A percentile compares a stretch with the other conserved stretches of the same genome.
Conservation (phyloP, 2,329 filamentous ascomycete genomes). For the Aspergillus amoenus region DNA sequence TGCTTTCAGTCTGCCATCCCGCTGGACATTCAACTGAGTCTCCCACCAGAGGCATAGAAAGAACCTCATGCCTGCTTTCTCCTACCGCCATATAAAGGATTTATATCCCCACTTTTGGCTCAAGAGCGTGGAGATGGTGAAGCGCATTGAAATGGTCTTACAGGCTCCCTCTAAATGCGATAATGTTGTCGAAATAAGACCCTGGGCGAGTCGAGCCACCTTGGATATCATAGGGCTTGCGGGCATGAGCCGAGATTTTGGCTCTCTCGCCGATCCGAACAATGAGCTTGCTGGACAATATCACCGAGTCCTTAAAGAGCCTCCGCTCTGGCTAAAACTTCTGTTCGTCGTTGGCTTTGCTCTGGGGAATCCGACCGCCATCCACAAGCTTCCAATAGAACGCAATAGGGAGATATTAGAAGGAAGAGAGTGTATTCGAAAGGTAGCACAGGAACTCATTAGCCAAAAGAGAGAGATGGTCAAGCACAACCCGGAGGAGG, state of each 20-base stretch:
- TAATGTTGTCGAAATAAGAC: conserved; percentile 56
- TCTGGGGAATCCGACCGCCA: conserved; percentile 63
- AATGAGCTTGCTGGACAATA: conserved; percentile 54
- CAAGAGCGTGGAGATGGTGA: conserved; percentile 68
- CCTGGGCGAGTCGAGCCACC: conserved; percentile 67
- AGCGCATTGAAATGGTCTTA: conserved; percentile 55
- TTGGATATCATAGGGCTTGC: conserved; percentile 75
- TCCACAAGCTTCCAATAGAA: conserved; percentile 65
- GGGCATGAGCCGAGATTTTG: conserved; percentile 70
- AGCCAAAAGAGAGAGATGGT: conserved; percentile 64
- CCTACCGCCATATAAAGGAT: conserved; percentile 81
- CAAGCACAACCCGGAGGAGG: conserved; percentile 17
- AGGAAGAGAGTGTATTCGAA: conserved; percentile 61
- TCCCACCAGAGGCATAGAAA: conserved; percentile 60
- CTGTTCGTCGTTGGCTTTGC: conserved; percentile 57
- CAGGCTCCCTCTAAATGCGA: conserved; percentile 35
- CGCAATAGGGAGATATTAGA: conserved; percentile 65
- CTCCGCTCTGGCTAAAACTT: conserved; percentile 34
- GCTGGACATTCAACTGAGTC: conserved; percentile 1
- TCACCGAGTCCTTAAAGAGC: conserved; percentile 24
- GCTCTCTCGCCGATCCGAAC: conserved; percentile 60
- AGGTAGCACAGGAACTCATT: conserved; percentile 68
- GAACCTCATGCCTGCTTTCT: conserved; percentile 77
- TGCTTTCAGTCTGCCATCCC: not conserved
- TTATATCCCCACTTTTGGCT: conserved; percentile 82